phyloP scores from a whole-genome alignment of 75 land plant genomes.

The Chamaecyparis obtusa region DNA sequence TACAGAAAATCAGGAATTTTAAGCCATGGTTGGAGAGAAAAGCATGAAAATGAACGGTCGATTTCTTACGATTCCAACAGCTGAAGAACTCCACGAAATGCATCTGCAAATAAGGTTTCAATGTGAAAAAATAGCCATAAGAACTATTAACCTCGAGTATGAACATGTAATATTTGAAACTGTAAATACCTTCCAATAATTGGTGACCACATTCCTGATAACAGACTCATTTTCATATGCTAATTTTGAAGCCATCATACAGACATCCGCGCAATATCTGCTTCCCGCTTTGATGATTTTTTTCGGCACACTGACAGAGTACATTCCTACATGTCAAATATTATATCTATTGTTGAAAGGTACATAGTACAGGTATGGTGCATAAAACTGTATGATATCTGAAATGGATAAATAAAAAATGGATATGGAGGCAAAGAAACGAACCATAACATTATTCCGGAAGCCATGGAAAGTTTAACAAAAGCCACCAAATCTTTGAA shows the following conservation, averaged over 20 bases:
- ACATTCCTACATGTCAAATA: no score
- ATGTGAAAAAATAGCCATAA: not conserved
- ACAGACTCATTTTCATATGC: constrained; percentile 34
- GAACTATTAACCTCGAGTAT: no score
- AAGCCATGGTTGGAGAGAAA: not conserved
- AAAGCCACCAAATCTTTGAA: no score
- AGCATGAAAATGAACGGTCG: not conserved
- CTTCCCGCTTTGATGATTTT: not conserved
- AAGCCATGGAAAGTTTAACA: no score
- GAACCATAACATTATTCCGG: no score
- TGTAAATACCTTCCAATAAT: constrained; percentile 36
- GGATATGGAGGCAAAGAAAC: no score
- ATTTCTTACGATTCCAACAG: constrained; percentile 64
- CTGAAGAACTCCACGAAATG: constrained; percentile 53
- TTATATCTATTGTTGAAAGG: no score
- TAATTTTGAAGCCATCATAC: constrained; percentile 51
- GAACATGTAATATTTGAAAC: no score
- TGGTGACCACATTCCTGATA: constrained; percentile 21
- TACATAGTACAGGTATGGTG: no score
- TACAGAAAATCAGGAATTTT: not conserved
- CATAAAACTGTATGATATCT: no score
- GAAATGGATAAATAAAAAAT: no score
- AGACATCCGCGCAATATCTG: constrained; percentile 16
- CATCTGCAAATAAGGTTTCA: constrained; percentile 48
- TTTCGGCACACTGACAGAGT: not conserved